Evolutionary conservation across 805 yeast genomes (phyloP), one percentile per base, ranked within the genome.

Genomic region (Suhomyces pyralidae): DNA sequence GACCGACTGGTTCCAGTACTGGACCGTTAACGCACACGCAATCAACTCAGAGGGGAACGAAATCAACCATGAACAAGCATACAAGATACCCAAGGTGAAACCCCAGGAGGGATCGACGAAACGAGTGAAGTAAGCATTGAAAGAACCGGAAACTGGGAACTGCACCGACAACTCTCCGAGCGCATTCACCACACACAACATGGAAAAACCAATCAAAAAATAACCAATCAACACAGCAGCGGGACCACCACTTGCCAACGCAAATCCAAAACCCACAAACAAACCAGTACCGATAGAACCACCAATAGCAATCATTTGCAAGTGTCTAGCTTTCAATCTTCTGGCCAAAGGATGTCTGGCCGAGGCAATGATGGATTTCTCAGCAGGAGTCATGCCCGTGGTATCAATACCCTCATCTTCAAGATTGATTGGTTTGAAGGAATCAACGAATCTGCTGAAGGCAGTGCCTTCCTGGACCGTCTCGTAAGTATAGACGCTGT

Each of bases 261-360:
- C 73, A 40, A 70, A 69, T 46, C 83, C 83, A 43, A 76, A 66
- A 30, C 81, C 80, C 30, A 75, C 69, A 60, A 79, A 78, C 52
- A 84, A 71, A 61, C 89, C 90, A 5, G 94, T 85, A 63, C 96
- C 97, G 54, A 89, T 85, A 49, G 93, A 86, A 51, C 94, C 91
- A 53, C 94, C 94, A 51, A 90, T 76, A 40, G 96, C 90, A 61
- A 89, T 86, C 83, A 88, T 82, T 55, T 83, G 79, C 55, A 85
- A 81, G 58, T 86, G 91, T 63, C 76, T 69, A 44, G 70, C 58
- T 56, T 71, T 71, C 59, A 74, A 68, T 10, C 73, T 66, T 53
- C 76, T 60, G 51, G 74, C 74, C 60, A 74, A 67, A 5, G 71
- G 77, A 68, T 81, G 77, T 51, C 71, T 68, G 44, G 78, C 68